phyloP scores from a whole-genome alignment of 2,329 filamentous ascomycete genomes.

The Pyrenochaeta sp. region DNA sequence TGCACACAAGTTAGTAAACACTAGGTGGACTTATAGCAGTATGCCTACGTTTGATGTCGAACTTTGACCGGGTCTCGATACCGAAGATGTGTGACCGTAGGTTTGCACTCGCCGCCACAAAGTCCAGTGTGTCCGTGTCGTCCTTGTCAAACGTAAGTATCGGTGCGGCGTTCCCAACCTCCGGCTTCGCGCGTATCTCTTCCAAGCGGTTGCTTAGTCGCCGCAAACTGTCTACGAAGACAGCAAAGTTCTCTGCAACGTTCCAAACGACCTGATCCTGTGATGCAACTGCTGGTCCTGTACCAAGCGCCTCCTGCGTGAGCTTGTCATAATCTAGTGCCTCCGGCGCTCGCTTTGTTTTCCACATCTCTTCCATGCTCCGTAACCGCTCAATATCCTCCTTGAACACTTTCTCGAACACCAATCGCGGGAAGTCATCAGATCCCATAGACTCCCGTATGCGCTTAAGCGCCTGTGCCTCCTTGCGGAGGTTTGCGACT shows the following conservation, averaged over 20 bases:
- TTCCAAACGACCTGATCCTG: constrained; percentile 83
- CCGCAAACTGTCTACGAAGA: constrained; percentile 85
- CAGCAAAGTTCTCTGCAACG: constrained; percentile 81
- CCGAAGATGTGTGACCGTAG: constrained; percentile 88
- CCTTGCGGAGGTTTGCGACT: constrained; percentile 85
- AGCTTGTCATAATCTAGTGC: constrained; percentile 74
- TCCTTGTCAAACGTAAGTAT: constrained; percentile 95
- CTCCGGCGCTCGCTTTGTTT: constrained; percentile 76
- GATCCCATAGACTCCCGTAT: constrained; percentile 85
- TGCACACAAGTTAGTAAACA: constrained; percentile 30
- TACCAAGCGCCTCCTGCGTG: constrained; percentile 60
- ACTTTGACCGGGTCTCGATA: constrained; percentile 87
- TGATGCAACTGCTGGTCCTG: constrained; percentile 63
- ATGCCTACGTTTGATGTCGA: constrained; percentile 81
- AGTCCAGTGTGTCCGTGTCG: constrained; percentile 92
- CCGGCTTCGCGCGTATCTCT: constrained; percentile 65
- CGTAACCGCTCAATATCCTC: constrained; percentile 82
- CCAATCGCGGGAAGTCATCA: constrained; percentile 75
- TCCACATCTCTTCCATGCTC: constrained; percentile 97
- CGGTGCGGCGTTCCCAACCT: constrained; percentile 59
- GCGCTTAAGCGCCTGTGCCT: constrained; percentile 82
- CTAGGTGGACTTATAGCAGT: background rate
- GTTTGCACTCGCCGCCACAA: constrained; percentile 90
- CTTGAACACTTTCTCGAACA: constrained; percentile 94
- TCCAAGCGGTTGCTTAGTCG: constrained; percentile 78